Percentiles rank a stretch among this genome's conserved stretches.
phyloP scores from a whole-genome alignment of 306 rosid genomes.

The Quercus variabilis region DNA sequence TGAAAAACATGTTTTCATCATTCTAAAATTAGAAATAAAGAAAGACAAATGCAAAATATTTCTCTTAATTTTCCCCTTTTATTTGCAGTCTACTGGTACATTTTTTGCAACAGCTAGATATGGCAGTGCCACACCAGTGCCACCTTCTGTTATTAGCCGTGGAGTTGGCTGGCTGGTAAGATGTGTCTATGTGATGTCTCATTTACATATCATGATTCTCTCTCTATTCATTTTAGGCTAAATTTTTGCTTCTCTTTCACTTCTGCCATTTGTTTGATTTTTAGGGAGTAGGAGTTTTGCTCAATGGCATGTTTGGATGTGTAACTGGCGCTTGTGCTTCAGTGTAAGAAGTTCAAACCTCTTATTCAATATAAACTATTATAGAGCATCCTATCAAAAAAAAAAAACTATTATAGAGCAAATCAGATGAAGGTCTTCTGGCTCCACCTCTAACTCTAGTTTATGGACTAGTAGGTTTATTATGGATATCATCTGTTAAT shows the following conservation, averaged over 20 bases:
- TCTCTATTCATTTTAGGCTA: neutral
- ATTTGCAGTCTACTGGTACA: constrained; percentile 70
- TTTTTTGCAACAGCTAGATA: constrained; percentile 75
- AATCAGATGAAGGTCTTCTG: neutral
- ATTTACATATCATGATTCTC: constrained; percentile 8
- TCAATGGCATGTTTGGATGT: constrained; percentile 67
- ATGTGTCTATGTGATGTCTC: neutral
- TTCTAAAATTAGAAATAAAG: neutral
- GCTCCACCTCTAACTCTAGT: neutral
- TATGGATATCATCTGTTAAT: neutral
- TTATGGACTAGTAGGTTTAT: neutral
- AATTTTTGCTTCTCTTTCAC: neutral
- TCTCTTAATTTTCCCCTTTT: neutral
- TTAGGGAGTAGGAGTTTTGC: constrained; percentile 66
- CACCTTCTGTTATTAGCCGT: constrained; percentile 71
- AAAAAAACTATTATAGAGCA: neutral
- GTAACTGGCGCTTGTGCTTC: constrained; percentile 72
- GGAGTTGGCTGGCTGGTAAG: constrained; percentile 84
- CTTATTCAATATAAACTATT: neutral
- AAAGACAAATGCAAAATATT: neutral
- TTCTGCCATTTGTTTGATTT: constrained; percentile 10
- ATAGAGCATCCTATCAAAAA: neutral
- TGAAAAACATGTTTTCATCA: neutral
- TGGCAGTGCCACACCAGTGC: constrained; percentile 85
- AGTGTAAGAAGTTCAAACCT: constrained; percentile 41